These are phyloP conservation scores for Asterella californica DNA, from an alignment of 225 moss, liverwort and hornwort genomes.

Conservation along the genomic window DNA sequence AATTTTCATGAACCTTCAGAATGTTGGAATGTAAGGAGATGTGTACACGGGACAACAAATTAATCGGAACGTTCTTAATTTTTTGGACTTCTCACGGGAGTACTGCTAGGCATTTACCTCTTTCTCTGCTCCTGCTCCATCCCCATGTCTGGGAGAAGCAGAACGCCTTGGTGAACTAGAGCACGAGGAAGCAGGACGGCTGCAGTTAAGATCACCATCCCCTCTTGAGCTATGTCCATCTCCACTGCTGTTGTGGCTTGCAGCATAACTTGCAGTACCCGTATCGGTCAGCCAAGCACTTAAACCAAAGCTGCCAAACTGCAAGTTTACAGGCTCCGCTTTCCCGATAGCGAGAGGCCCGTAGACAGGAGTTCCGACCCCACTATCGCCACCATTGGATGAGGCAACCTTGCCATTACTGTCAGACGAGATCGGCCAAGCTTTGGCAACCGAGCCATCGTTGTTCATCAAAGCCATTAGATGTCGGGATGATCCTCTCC, in stretches of 20 bases:
- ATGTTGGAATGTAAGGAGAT: too few relatives aligned
- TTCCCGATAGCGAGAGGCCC: slow-evolving; percentile 79
- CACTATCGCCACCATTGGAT: slow-evolving; percentile 54
- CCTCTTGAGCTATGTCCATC: slow-evolving; percentile 66
- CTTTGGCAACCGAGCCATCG: slow-evolving; percentile 89
- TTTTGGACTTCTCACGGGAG: not conserved
- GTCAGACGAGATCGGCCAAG: slow-evolving; percentile 70
- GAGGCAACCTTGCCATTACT: slow-evolving; percentile 46
- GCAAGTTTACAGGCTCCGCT: slow-evolving; percentile 76
- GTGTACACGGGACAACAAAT: not conserved
- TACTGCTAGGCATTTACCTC: slow-evolving; percentile 40
- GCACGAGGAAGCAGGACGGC: slow-evolving; percentile 42
- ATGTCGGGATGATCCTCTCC: slow-evolving; percentile 85
- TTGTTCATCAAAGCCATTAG: slow-evolving; percentile 89
- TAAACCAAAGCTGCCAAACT: slow-evolving; percentile 84
- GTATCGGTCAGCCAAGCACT: slow-evolving; percentile 85
- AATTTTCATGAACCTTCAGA: too few relatives aligned
- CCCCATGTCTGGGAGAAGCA: slow-evolving; percentile 51
- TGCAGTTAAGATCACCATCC: slow-evolving; percentile 38
- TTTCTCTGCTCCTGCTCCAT: slow-evolving; percentile 47
- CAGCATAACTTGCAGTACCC: slow-evolving; percentile 49
- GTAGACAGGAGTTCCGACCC: slow-evolving; percentile 68
- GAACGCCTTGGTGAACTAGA: slow-evolving; percentile 55
- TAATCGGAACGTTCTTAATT: not conserved
- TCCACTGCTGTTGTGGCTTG: slow-evolving; percentile 54